Base-by-base conservation (phyloP, 140 eudicot species). In the Anethum foeniculum region DNA sequence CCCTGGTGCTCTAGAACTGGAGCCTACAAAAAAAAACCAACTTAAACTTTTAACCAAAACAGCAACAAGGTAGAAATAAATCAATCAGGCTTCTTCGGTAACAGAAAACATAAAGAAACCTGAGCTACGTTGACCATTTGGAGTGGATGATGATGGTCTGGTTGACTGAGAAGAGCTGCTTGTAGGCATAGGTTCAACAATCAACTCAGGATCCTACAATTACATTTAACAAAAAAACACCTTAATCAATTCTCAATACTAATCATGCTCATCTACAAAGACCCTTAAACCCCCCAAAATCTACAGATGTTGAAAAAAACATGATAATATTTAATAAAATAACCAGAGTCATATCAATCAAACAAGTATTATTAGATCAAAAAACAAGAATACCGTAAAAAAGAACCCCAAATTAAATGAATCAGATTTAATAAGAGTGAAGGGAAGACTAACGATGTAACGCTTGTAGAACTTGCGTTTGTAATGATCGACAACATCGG, bases 131-230 rank as follows among this genome's bases (percentile, higher is more conserved):
- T 89, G 90, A 36, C 82, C 90, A 77, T 80, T 86, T 56, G 91
- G 47, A 83, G 94, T 76, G 81, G 97, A 77, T 58, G 98, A 81
- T 9, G 92, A 71, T 80, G 92, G 75, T 82, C 93, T 89, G 58
- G 98, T 72, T 79, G 90, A 28, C 81, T 90, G 97, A 73, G 97
- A 87, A 41, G 91, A 83, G 81, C 87, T 85, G 81, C 83, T 85
- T 6, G 89, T 62, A 79, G 88, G 79, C 89, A 94, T 92, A 81
- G 98, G 85, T 80, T 94, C 98, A 47, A 94, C 98, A 72, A 89
- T 81, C 60, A 95, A 87, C 77, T 86, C 92, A 71, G 91, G 97
- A 77, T 95, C 99, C 98, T 94, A 86, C 68, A 75, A 77, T 28
- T 71, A 81, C 25, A 75, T 4, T 27, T 10, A 0, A 1, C 46